phyloP scores from a whole-genome alignment of 441 rosid genomes.

The Sinapis alba region DNA sequence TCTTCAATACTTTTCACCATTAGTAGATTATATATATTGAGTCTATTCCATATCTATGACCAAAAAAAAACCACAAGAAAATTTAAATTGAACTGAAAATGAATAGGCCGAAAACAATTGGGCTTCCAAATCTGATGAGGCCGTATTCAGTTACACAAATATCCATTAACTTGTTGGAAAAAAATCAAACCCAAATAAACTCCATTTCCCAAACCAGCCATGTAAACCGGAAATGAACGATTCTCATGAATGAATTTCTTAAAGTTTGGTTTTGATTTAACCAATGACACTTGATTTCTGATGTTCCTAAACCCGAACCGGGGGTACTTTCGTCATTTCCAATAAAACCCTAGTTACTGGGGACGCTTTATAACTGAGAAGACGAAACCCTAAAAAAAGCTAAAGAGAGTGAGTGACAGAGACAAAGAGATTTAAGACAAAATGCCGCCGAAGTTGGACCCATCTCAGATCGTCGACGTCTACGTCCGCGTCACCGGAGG shows the following conservation, averaged over 20 bases:
- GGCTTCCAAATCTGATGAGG: background rate
- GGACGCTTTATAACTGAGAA: background rate
- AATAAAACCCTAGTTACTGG: background rate
- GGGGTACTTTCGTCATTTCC: background rate
- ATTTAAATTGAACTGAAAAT: too few species aligned
- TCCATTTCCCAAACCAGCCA: background rate
- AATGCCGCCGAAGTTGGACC: conserved; percentile 77
- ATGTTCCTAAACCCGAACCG: background rate
- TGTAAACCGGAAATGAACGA: background rate
- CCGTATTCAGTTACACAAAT: background rate
- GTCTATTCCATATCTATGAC: too few species aligned
- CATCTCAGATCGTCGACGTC: conserved; percentile 61
- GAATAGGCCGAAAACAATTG: too few species aligned
- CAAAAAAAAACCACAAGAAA: too few species aligned
- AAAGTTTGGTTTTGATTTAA: background rate
- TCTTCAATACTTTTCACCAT: too few species aligned
- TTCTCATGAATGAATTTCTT: background rate
- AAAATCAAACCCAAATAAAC: too few species aligned
- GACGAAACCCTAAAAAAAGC: conserved; percentile 29
- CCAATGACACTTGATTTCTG: background rate
- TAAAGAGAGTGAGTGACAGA: background rate
- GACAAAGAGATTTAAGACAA: background rate
- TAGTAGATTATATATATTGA: too few species aligned
- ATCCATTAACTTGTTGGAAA: background rate
- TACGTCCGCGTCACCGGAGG: conserved; percentile 73